Evolutionary conservation across 1,284 basidiomycete genomes (phyloP).

Genomic region (Sutorius eximius): DNA sequence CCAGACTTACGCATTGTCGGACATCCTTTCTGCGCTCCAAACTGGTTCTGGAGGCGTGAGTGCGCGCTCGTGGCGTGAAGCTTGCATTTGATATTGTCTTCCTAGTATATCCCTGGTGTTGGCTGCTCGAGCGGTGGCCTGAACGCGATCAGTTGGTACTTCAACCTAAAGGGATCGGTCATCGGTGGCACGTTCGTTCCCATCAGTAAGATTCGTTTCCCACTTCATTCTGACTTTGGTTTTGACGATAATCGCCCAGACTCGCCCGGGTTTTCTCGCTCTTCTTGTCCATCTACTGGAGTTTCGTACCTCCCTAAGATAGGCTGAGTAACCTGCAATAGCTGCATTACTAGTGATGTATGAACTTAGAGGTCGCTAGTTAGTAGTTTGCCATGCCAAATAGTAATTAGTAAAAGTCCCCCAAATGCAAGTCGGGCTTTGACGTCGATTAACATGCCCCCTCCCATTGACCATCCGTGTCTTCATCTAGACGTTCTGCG

Average conservation of each 20-base stretch:
- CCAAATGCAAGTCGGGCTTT: neutral
- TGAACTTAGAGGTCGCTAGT: too few relatives aligned
- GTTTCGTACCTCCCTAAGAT: slow-evolving; percentile 65
- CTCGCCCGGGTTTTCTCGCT: slow-evolving; percentile 45
- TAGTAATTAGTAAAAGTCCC: neutral
- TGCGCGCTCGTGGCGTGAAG: neutral
- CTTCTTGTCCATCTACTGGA: slow-evolving; percentile 57
- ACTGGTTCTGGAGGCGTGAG: slow-evolving; percentile 47
- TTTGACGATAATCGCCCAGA: slow-evolving; percentile 38
- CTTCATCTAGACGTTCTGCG: slow-evolving; percentile 54
- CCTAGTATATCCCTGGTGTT: slow-evolving; percentile 56
- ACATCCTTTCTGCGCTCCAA: slow-evolving; percentile 58
- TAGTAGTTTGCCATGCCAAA: neutral
- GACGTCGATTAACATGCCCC: slow-evolving; percentile 44
- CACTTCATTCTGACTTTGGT: neutral
- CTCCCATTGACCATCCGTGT: slow-evolving; percentile 45
- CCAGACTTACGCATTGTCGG: slow-evolving; percentile 57
- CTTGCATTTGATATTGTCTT: slow-evolving; percentile 1
- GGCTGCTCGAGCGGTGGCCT: slow-evolving; percentile 52
- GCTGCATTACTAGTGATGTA: neutral
- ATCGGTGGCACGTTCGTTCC: slow-evolving; percentile 64
- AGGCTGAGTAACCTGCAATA: slow-evolving; percentile 31
- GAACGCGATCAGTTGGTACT: slow-evolving; percentile 64
- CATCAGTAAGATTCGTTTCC: slow-evolving; percentile 46
- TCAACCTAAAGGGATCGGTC: slow-evolving; percentile 63